Base-by-base conservation (phyloP, 331 rosid genomes). In the Quercus lobata region DNA sequence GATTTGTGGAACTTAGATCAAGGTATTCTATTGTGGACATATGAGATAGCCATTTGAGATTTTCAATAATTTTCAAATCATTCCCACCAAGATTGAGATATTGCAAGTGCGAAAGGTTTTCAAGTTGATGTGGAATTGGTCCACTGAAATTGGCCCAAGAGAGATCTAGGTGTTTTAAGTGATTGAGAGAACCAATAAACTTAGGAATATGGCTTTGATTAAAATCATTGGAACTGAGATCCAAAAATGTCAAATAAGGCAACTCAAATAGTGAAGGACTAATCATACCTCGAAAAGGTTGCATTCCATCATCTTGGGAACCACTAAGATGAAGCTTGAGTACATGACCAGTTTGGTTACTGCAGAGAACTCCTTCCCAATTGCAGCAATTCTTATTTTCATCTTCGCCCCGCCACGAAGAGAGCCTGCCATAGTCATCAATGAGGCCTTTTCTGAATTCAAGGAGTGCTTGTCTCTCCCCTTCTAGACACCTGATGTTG, bases 21-120 rank as follows among this genome's bases (percentile, higher is more conserved):
- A 81, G 46, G 35, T 4, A 0, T 29, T 10, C 29, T 2, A 81
- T 14, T 0, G 61, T 15, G 0, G 22, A 17, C 3, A 71, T 58
- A 30, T 44, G 24, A 61, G 49, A 35, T 9, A 76, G 14, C 81
- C 81, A 81, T 5, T 62, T 53, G 11, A 81, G 18, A 53, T 75
- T 25, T 21, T 46, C 53, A 44, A n/a, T 14, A 34, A 22, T 3
- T 4, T n/a, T 12, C 53, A 15, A 29, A 17, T 4, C 0, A 5
- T 30, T 32, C 3, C 8, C 1, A 0, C 72, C 14, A 5, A 76
- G 74, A 49, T 34, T 19, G 7, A 81, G 72, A 46, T 27, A 27
- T 5, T 18, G 9, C 44, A 81, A 35, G 10, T 12, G 5, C 1
- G 60, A 57, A 0, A 76, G 73, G 12, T 76, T 76, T 4, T 1